Evolutionary conservation across 495 filamentous ascomycete genomes (phyloP).

Genomic region (Trypethelium eluteriae): DNA sequence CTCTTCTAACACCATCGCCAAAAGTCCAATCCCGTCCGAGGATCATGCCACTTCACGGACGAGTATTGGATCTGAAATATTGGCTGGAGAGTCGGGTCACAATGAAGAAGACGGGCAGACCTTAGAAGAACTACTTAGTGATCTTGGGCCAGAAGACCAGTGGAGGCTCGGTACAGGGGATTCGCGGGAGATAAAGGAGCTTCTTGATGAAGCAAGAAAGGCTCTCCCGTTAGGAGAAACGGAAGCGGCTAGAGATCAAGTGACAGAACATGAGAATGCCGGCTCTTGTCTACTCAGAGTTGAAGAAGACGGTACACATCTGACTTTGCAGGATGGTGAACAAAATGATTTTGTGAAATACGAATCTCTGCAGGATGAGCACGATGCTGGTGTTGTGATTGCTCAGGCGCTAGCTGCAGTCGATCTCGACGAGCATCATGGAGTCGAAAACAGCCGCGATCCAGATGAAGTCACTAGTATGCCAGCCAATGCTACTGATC

Average conservation of each 20-base stretch:
- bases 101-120: constrained; percentile 28
- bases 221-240: constrained; percentile 20
- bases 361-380: constrained; percentile 25
- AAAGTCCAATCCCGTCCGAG: background rate
- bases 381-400: constrained; percentile 33
- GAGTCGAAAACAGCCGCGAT: constrained; percentile 8
- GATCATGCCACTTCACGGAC: background rate
- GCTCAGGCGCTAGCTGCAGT: constrained; percentile 31
- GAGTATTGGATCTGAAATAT: background rate
- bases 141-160: constrained; percentile 32
- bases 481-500: background rate
- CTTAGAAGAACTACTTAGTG: constrained; percentile 36
- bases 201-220: constrained; percentile 29
- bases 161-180: constrained; percentile 29
- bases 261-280: constrained; percentile 3
- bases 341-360: constrained; percentile 16
- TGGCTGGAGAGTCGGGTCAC: background rate
- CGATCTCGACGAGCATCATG: constrained; percentile 28
- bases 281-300: background rate
- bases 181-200: constrained; percentile 25
- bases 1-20: background rate
- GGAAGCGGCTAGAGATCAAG: constrained; percentile 11
- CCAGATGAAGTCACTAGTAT: background rate
- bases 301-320: background rate
- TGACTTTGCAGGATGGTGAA: background rate